Evolutionary conservation across 177 flowering plant species (phyloP).

Genomic region (Vitis hybrid): DNA sequence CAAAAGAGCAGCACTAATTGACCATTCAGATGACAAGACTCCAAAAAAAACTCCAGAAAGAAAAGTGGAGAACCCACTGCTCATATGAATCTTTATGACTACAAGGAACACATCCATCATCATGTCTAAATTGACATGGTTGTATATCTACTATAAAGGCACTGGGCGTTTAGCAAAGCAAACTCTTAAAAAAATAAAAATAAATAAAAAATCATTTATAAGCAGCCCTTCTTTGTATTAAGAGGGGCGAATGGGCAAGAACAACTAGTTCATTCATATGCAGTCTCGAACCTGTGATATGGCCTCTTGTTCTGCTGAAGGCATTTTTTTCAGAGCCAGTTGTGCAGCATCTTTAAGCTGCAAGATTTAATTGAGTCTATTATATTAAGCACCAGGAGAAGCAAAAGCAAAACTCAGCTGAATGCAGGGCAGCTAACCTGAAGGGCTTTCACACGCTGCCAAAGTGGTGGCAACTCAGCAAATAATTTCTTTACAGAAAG

Average conservation of each 20-base stretch:
- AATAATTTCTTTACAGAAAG: constrained; percentile 70
- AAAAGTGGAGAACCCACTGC: no score
- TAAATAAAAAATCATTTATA: no score
- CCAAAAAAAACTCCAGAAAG: no score
- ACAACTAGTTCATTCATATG: background rate
- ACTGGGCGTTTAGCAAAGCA: no score
- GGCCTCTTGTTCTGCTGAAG: constrained; percentile 97
- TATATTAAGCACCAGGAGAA: constrained; percentile 6
- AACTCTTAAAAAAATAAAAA: no score
- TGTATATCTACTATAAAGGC: no score
- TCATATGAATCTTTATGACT: no score
- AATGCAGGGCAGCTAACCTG: constrained; percentile 44
- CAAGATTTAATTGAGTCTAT: constrained; percentile 17
- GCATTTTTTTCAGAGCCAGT: constrained; percentile 93
- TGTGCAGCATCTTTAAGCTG: constrained; percentile 98
- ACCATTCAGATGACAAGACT: no score
- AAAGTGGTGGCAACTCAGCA: constrained; percentile 82
- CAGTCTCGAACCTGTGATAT: constrained; percentile 72
- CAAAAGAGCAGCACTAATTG: no score
- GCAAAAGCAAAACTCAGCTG: constrained; percentile 1
- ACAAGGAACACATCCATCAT: no score
- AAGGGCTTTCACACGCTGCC: constrained; percentile 85
- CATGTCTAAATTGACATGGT: no score
- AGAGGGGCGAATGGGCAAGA: background rate
- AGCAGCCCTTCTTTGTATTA: background rate